A percentile compares a stretch with the other conserved stretches of the same genome.
Conservation (phyloP, 2,329 filamentous ascomycete genomes). For the Pleoardoris graminearum region DNA sequence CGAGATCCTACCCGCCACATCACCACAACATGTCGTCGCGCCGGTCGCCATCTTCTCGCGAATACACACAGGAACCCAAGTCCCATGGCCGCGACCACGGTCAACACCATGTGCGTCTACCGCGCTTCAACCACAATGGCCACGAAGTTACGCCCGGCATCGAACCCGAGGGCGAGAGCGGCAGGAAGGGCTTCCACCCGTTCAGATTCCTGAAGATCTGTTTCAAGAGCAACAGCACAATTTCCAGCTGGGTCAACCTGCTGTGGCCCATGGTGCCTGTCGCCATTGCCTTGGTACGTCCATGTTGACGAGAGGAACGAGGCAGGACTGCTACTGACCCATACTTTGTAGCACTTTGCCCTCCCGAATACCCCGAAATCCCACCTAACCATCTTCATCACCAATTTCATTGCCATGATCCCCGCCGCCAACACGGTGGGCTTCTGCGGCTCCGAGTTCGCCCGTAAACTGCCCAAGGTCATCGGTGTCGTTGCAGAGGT, state of each 20-base stretch:
- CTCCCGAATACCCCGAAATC: constrained; percentile 50
- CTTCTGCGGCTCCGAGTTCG: constrained; percentile 72
- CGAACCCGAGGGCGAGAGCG: constrained; percentile 66
- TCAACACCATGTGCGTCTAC: constrained; percentile 27
- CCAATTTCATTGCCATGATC: constrained; percentile 77
- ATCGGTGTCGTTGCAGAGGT: constrained; percentile 64
- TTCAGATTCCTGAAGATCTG: constrained; percentile 65
- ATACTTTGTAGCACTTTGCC: constrained; percentile 51
- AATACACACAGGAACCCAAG: constrained; percentile 30
- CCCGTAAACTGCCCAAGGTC: constrained; percentile 75
- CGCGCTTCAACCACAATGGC: constrained; percentile 50
- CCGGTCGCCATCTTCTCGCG: constrained; percentile 20
- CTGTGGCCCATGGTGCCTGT: constrained; percentile 76
- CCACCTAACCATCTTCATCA: constrained; percentile 67
- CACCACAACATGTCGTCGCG: constrained; percentile 9
- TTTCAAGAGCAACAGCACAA: constrained; percentile 64
- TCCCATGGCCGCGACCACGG: constrained; percentile 15
- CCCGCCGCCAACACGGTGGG: constrained; percentile 76
- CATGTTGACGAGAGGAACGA: not conserved
- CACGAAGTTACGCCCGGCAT: constrained; percentile 50
- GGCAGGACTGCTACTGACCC: constrained; percentile 12
- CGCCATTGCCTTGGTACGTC: constrained; percentile 64
- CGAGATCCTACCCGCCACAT: constrained; percentile 2
- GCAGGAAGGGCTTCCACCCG: constrained; percentile 67
- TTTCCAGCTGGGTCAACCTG: constrained; percentile 68